Conservation (phyloP, 2,329 filamentous ascomycete genomes). For the Fusarium falciforme region DNA sequence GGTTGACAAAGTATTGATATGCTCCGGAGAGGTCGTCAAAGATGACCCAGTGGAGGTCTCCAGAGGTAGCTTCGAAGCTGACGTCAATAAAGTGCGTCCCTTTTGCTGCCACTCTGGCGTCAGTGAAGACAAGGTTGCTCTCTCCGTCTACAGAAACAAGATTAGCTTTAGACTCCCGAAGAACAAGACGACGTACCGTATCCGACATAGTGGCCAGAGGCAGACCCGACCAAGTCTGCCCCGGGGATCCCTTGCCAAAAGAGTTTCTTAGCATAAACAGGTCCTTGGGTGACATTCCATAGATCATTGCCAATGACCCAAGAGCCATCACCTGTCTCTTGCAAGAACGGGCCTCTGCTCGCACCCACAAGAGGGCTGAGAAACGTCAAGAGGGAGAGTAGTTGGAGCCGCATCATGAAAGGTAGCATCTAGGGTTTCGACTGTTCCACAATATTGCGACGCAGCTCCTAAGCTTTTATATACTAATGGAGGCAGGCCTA, state of each 20-base stretch:
- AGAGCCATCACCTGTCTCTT: constrained; percentile 7
- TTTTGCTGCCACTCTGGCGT: constrained; percentile 5
- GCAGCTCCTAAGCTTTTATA: neutral
- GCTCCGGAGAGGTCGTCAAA: constrained; percentile 20
- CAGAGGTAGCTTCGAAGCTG: neutral
- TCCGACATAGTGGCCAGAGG: constrained; percentile 20
- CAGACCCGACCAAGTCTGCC: constrained; percentile 14
- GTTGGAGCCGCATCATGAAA: neutral
- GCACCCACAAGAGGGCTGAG: constrained; percentile 3
- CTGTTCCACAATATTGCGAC: neutral
- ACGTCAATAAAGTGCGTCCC: constrained; percentile 15
- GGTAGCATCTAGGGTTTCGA: neutral
- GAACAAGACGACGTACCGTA: neutral
- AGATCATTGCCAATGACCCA: constrained; percentile 26
- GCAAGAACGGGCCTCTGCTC: constrained; percentile 5
- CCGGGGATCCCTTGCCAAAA: constrained; percentile 22
- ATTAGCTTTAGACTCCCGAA: neutral
- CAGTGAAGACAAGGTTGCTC: constrained; percentile 12
- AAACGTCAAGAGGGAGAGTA: neutral
- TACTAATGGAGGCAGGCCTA: neutral
- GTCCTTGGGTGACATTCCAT: constrained; percentile 25
- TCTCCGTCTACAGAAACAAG: constrained; percentile 8
- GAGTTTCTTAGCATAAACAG: constrained; percentile 19
- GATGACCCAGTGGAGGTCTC: constrained; percentile 25
- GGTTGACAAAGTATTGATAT: constrained; percentile 26